A percentile compares a stretch with the other conserved stretches of the same genome.
phyloP scores from a whole-genome alignment of 805 yeast species.

The Suhomyces sp. region DNA sequence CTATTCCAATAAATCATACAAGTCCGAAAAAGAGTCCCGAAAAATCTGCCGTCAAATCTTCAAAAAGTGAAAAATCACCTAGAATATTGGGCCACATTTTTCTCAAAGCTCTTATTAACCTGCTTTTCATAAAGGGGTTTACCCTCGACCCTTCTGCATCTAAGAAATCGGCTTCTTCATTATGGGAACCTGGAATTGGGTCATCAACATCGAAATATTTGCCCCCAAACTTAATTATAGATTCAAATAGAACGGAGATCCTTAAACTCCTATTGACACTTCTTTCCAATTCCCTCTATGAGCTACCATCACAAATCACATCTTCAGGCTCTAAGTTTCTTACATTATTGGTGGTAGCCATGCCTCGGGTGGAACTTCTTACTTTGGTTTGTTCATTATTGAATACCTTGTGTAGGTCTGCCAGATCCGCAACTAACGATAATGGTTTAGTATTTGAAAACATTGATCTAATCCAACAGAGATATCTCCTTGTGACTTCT shows the following conservation, averaged over 20 bases:
- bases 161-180: not conserved
- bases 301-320: slow-evolving; percentile 39
- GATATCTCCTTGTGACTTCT: slow-evolving; percentile 50
- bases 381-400: slow-evolving; percentile 67
- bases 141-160: slow-evolving; percentile 35
- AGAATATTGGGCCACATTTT: slow-evolving; percentile 12
- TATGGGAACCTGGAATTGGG: slow-evolving; percentile 13
- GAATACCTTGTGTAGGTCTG: slow-evolving; percentile 59
- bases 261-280: slow-evolving; percentile 60
- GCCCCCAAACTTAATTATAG: slow-evolving; percentile 37
- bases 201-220: slow-evolving; percentile 27
- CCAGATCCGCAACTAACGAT: slow-evolving; percentile 37
- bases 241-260: slow-evolving; percentile 66
- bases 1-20: not conserved
- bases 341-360: slow-evolving; percentile 50
- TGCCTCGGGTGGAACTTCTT: slow-evolving; percentile 48
- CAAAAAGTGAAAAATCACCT: slow-evolving; percentile 13
- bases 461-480: slow-evolving; percentile 35
- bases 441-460: slow-evolving; percentile 41
- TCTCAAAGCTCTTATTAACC: slow-evolving; percentile 29
- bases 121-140: slow-evolving; percentile 59
- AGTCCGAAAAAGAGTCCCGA: not conserved
- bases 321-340: slow-evolving; percentile 60
- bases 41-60: not conserved
- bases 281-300: slow-evolving; percentile 61